A percentile compares a stretch with the other conserved stretches of the same genome.
Conservation (phyloP, 371 early-diverging fungal genomes). For the Thermomucor indicae-seudaticae region DNA sequence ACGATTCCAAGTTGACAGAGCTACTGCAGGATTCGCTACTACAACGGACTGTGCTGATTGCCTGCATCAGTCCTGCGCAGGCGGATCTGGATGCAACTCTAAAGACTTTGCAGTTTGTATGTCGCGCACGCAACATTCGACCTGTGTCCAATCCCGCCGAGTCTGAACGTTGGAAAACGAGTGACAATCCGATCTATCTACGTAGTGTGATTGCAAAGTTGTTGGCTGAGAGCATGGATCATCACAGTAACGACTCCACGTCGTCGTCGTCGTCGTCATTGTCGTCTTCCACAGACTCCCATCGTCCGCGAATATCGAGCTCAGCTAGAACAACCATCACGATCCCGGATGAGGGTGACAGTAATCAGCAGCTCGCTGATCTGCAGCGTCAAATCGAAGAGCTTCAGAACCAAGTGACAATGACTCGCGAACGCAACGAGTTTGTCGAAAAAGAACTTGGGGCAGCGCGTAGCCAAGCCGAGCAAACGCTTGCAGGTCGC, state of each 20-base stretch:
- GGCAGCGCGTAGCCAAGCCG: conserved; percentile 1
- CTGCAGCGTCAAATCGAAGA: conserved; percentile 12
- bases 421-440: conserved; percentile 11
- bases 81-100: conserved; percentile 82
- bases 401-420: conserved; percentile 8
- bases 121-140: conserved; percentile 83
- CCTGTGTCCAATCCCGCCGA: conserved; percentile 77
- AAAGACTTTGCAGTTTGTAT: conserved; percentile 92
- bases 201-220: conserved; percentile 54
- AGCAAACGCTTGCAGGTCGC: conserved; percentile 41
- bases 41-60: conserved; percentile 94
- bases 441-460: conserved; percentile 8
- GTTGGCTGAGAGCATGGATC: conserved; percentile 50
- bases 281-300: background rate
- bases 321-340: conserved; percentile 9
- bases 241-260: conserved; percentile 40
- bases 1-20: conserved; percentile 97
- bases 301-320: background rate
- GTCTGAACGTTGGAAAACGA: conserved; percentile 57
- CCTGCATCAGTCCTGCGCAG: conserved; percentile 85
- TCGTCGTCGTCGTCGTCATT: conserved; percentile 10
- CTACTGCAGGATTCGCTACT: conserved; percentile 96
- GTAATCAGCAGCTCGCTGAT: background rate
- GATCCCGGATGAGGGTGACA: conserved; percentile 1
- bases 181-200: conserved; percentile 53